Evolutionary conservation across 2,329 filamentous ascomycete genomes (phyloP).

Genomic region (Mycosphaerella sp.): DNA sequence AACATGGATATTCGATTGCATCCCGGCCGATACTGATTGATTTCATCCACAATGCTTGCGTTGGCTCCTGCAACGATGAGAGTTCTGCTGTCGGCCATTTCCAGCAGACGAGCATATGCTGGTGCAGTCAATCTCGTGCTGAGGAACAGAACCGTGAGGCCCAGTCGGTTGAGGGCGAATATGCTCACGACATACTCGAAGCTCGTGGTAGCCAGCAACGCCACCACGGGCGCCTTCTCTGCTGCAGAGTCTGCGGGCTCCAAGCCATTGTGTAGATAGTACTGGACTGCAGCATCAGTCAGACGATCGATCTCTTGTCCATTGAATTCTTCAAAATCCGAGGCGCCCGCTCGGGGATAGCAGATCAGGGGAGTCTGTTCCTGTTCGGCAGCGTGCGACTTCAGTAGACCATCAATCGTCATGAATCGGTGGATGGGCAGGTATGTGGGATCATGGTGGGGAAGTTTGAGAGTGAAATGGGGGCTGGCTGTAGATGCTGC

Average conservation of each 20-base stretch:
- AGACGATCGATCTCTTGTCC: constrained; percentile 26
- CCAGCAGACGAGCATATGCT: constrained; percentile 46
- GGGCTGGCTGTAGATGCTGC: background rate
- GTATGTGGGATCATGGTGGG: constrained; percentile 20
- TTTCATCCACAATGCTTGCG: constrained; percentile 29
- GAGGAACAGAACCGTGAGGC: constrained; percentile 50
- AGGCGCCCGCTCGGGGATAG: constrained; percentile 25
- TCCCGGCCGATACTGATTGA: constrained; percentile 27
- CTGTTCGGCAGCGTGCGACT: constrained; percentile 27
- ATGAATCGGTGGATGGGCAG: constrained; percentile 25
- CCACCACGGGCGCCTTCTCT: constrained; percentile 38
- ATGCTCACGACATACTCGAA: constrained; percentile 51
- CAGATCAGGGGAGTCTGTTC: constrained; percentile 29
- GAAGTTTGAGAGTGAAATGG: constrained; percentile 12
- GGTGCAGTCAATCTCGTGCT: constrained; percentile 49
- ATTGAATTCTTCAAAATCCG: constrained; percentile 30
- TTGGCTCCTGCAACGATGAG: constrained; percentile 28
- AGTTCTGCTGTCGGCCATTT: constrained; percentile 35
- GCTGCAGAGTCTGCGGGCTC: constrained; percentile 22
- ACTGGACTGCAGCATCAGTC: constrained; percentile 25
- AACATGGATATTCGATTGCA: constrained; percentile 29
- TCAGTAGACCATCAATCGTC: constrained; percentile 32
- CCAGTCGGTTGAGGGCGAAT: constrained; percentile 50
- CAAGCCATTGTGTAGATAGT: constrained; percentile 26
- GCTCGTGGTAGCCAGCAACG: constrained; percentile 48